Evolutionary conservation across 1,139 yeast genomes (phyloP), one percentile per base, ranked within the genome.

Genomic region (Debaryomyces singareniensis): DNA sequence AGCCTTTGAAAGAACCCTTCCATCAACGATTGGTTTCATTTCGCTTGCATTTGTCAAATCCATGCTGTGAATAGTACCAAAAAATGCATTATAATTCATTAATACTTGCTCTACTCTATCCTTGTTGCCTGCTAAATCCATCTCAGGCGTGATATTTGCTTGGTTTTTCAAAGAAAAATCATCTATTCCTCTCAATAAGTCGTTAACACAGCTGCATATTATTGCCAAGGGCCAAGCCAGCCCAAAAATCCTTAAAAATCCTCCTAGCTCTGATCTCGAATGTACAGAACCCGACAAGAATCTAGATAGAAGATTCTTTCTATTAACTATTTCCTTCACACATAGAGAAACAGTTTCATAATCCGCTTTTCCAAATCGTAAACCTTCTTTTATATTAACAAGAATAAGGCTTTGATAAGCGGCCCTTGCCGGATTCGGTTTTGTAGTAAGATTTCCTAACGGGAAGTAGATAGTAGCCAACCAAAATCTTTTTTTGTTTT

Each of bases 361-460:
- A 25, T 78, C 80, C 26, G 55, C 53, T 31, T 72, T 71, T 11
- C 87, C 76, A 34, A 78, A 66, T 44, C 81, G 79, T 25, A 89
- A 54, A 0, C 94, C 91, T 34, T 83, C 87, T 39, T 76, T 69
- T 23, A 84, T 52, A 2, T 83, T 64, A 15, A 66, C 44, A 27
- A 58, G 67, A 2, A 53, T 57, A 6, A 51, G 51, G 23, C 47
- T 51, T 4, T 43, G 31, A 5, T 54, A 50, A 1, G 73, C 71
- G 33, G 27, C 37, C 46, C 59, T 65, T 35, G 62, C 59, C 18
- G 64, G 58, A 31, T 66, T 70, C 11, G 60, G 55, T 11, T 47
- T 45, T 2, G 71, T 60, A 6, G 43, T 45, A n/a, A 55, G 30
- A 5, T 53, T 56, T 3, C 58, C 53, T 66, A 75, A 78, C 2